phyloP scores from a whole-genome alignment of 2,329 filamentous ascomycete genomes.

The Epichloe sibirici region DNA sequence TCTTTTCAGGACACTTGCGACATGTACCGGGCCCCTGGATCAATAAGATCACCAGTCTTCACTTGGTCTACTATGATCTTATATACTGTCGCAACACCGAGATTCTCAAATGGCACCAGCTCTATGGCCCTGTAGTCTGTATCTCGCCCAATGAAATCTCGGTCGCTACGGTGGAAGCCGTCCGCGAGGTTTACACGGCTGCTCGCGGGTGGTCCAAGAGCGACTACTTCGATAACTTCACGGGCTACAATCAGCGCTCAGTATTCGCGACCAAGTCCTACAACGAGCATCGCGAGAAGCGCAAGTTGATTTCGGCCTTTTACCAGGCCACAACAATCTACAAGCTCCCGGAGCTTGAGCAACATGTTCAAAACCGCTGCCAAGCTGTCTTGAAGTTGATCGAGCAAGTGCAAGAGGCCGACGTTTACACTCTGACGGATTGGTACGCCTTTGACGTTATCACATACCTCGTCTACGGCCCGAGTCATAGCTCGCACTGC shows the following conservation, averaged over 20 bases:
- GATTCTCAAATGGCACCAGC: constrained; percentile 4
- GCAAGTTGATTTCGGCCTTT: constrained; percentile 5
- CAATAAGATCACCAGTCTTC: not conserved
- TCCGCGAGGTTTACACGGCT: not conserved
- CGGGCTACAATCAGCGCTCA: constrained; percentile 3
- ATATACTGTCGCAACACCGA: constrained; percentile 1
- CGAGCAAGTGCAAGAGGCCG: not conserved
- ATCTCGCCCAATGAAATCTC: constrained; percentile 7
- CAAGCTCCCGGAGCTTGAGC: constrained; percentile 4
- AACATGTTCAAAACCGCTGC: constrained; percentile 2
- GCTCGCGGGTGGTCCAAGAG: constrained; percentile 5
- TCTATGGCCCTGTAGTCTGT: constrained; percentile 5
- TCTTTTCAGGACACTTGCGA: not conserved
- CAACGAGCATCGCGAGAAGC: constrained; percentile 2
- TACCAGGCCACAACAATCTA: constrained; percentile 6
- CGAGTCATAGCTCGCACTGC: not conserved
- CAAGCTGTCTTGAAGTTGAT: not conserved
- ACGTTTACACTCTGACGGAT: constrained; percentile 3
- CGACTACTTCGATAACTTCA: constrained; percentile 6
- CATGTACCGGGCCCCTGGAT: constrained; percentile 1
- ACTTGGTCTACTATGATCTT: constrained; percentile 1
- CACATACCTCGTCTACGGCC: constrained; percentile 3
- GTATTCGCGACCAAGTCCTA: constrained; percentile 7
- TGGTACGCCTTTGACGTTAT: constrained; percentile 6
- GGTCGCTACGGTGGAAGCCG: constrained; percentile 1